A percentile compares a stretch with the other conserved stretches of the same genome.
Evolutionary conservation across 139 green algal species (phyloP).

Genomic region (Tetraselmis chui): DNA sequence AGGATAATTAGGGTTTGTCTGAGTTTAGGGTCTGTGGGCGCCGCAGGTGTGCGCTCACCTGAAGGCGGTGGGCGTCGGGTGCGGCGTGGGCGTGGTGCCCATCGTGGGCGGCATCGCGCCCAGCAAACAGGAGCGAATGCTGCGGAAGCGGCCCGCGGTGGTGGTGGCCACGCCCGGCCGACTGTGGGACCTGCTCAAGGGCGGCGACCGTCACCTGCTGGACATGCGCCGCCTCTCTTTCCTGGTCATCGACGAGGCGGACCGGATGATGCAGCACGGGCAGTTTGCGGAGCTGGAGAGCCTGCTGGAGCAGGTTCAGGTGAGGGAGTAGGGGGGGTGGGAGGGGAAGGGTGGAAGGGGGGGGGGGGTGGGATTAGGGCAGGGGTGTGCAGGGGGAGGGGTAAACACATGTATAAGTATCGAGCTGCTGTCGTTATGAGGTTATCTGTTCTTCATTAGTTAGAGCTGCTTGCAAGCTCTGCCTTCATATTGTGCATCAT

Average conservation of each 20-base stretch:
- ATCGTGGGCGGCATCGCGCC: constrained; percentile 87
- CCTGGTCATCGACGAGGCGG: constrained; percentile 92
- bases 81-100: constrained; percentile 58
- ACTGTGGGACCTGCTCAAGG: constrained; percentile 90
- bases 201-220: constrained; percentile 43
- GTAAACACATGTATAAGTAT: too few species aligned
- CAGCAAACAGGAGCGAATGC: constrained; percentile 84
- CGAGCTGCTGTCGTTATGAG: neutral
- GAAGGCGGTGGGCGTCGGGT: constrained; percentile 40
- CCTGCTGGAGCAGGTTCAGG: constrained; percentile 34
- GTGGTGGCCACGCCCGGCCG: constrained; percentile 91
- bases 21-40: too few species aligned
- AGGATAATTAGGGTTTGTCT: too few species aligned
- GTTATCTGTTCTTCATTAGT: neutral
- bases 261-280: constrained; percentile 84
- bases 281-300: neutral
- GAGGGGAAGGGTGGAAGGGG: too few species aligned
- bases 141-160: constrained; percentile 53
- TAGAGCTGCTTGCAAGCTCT: neutral
- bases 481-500: too few species aligned
- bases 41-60: constrained; percentile 67
- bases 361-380: too few species aligned
- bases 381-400: too few species aligned
- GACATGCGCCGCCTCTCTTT: constrained; percentile 51
- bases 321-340: constrained; percentile 5